Evolutionary conservation across 2,329 filamentous ascomycete genomes (phyloP), one percentile per base, ranked within the genome.

Genomic region (Trichoderma sp.): DNA sequence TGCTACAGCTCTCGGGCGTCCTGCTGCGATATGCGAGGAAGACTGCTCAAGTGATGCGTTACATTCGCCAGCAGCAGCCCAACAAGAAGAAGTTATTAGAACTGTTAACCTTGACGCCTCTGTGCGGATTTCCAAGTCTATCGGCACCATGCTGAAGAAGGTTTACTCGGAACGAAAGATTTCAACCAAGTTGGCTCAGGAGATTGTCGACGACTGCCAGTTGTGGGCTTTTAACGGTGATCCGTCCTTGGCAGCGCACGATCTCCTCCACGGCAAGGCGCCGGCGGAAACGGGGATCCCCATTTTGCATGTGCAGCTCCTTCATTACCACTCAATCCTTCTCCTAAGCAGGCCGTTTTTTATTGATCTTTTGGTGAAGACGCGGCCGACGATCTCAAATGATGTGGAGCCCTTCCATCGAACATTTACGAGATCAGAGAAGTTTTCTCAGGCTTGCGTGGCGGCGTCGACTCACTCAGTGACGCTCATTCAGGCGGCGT

Each of bases 311-410:
- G 82, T 87, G 71, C 90, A 90, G 72, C 81, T 92, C 28, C 81
- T 91, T 43, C 88, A 91, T 71, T 87, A 85, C 70, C 89, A 92
- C 76, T 88, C 88, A 0, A 85, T 91, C 56, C 86, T 92, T 30
- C 82, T 92, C 0, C 83, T 92, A 1, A 90, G 88, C 1, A 83
- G 90, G 32, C 90, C 90, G 0, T 91, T 92, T 77, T 89, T 91
- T 72, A 80, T 91, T 15, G 87, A 86, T 71, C 83, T 89, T 14
- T 82, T 90, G 53, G 88, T 83, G 70, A 80, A 81, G 76, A 76
- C 78, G 2, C 78, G 80, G 18, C 65, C 73, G n/a, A 62, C 62
- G 12, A 67, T 61, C 7, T 56, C 64, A 2, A 70, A 70, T 4
- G 60, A 24, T 3, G 51, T 62, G 6, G 57, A 70, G 12, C 51